Conservation (phyloP, 2,329 filamentous ascomycete species). For the Ramularia endophylla region DNA sequence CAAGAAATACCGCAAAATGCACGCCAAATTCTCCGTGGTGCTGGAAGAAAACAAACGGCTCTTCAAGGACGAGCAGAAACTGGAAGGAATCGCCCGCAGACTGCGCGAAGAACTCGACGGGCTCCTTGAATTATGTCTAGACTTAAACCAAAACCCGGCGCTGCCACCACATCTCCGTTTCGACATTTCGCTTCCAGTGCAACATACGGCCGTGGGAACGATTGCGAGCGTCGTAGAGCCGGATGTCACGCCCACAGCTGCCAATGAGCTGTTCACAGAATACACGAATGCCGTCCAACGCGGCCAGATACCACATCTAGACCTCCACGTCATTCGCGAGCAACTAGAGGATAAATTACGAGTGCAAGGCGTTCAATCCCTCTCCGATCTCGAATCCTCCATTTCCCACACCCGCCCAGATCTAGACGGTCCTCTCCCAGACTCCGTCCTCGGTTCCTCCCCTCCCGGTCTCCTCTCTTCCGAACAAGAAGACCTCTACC, state of each 20-base stretch:
- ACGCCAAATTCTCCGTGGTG: conserved; percentile 67
- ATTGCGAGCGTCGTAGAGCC: conserved; percentile 43
- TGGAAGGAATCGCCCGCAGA: conserved; percentile 72
- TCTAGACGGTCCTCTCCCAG: conserved; percentile 21
- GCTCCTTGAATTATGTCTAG: conserved; percentile 78
- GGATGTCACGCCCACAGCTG: conserved; percentile 29
- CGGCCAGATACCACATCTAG: conserved; percentile 26
- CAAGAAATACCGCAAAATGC: conserved; percentile 95
- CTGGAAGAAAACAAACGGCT: conserved; percentile 77
- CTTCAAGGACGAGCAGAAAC: conserved; percentile 74
- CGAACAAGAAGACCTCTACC: conserved; percentile 68
- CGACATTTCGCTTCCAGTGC: conserved; percentile 68
- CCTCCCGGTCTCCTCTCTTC: conserved; percentile 62
- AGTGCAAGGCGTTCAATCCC: conserved; percentile 21
- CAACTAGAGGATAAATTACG: conserved; percentile 29
- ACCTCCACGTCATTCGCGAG: conserved; percentile 27
- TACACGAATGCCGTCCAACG: conserved; percentile 32
- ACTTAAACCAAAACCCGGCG: conserved; percentile 73
- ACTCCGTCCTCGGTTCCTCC: conserved; percentile 45
- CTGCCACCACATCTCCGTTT: conserved; percentile 21
- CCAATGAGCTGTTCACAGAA: conserved; percentile 28
- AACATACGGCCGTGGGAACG: conserved; percentile 60
- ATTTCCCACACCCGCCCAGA: conserved; percentile 33
- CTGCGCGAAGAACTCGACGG: conserved; percentile 90
- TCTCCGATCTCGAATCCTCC: conserved; percentile 36